A percentile compares a stretch with the other conserved stretches of the same genome.
Conservation (phyloP, 2,329 filamentous ascomycete genomes). For the Ilyonectria sp. region DNA sequence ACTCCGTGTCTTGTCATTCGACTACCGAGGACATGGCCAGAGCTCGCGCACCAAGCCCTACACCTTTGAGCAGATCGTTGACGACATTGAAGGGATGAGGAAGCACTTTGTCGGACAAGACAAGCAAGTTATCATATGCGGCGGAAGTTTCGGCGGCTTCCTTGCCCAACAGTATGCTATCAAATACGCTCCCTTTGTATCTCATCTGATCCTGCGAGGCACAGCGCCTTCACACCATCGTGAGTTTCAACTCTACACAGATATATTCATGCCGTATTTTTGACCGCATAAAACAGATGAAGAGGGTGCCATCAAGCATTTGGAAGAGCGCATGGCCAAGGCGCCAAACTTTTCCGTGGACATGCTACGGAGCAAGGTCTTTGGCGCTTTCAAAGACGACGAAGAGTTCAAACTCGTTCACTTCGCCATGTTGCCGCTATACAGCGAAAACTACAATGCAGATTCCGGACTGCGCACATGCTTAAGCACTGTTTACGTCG, state of each 20-base stretch:
- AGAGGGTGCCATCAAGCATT: slow-evolving; percentile 34
- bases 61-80: slow-evolving; percentile 38
- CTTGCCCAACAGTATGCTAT: slow-evolving; percentile 40
- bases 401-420: slow-evolving; percentile 36
- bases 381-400: slow-evolving; percentile 34
- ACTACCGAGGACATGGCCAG: slow-evolving; percentile 38
- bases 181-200: slow-evolving; percentile 26
- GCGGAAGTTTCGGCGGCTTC: slow-evolving; percentile 40
- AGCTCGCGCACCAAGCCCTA: slow-evolving; percentile 40
- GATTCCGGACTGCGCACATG: slow-evolving; percentile 26
- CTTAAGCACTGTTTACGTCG: slow-evolving; percentile 35
- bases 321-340: slow-evolving; percentile 32
- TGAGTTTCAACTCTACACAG: neutral
- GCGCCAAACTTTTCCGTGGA: slow-evolving; percentile 33
- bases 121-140: slow-evolving; percentile 32
- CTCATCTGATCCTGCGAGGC: slow-evolving; percentile 35
- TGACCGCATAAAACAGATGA: slow-evolving; percentile 27
- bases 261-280: neutral
- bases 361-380: slow-evolving; percentile 37
- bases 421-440: slow-evolving; percentile 40
- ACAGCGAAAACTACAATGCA: slow-evolving; percentile 34
- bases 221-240: slow-evolving; percentile 39
- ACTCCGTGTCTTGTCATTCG: slow-evolving; percentile 36
- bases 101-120: slow-evolving; percentile 25
- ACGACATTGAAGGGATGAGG: slow-evolving; percentile 35